phyloP scores from a whole-genome alignment of 768 basidiomycete genomes.

The Podaxis carcinomalis region DNA sequence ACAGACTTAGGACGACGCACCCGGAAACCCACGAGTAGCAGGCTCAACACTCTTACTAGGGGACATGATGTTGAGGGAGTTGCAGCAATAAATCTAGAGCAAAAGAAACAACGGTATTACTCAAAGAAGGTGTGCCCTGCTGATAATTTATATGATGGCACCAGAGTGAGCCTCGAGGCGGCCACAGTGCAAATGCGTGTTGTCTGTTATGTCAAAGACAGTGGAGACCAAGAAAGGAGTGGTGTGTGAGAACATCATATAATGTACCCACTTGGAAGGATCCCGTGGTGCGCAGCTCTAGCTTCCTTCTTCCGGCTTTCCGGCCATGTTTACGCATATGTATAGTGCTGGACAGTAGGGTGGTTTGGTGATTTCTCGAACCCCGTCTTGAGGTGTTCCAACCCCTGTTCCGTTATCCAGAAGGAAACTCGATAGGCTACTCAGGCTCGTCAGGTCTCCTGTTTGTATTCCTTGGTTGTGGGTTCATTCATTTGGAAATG shows the following conservation, averaged over 20 bases:
- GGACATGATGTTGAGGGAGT: background rate
- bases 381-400: no score
- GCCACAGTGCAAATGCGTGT: background rate
- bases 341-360: no score
- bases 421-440: no score
- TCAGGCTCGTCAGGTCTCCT: no score
- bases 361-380: no score
- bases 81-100: background rate
- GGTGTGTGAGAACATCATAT: background rate
- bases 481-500: no score
- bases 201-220: background rate
- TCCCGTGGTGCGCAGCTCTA: no score
- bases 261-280: no score
- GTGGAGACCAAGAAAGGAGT: background rate
- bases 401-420: no score
- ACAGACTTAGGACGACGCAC: slow-evolving; percentile 15
- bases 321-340: no score
- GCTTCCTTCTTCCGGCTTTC: no score
- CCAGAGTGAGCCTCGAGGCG: background rate
- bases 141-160: background rate
- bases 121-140: background rate
- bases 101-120: background rate
- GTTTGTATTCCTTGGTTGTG: no score
- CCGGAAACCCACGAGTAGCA: slow-evolving; percentile 21
- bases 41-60: background rate